Base-by-base conservation (phyloP, 495 filamentous ascomycete species). In the Tuber brumale region DNA sequence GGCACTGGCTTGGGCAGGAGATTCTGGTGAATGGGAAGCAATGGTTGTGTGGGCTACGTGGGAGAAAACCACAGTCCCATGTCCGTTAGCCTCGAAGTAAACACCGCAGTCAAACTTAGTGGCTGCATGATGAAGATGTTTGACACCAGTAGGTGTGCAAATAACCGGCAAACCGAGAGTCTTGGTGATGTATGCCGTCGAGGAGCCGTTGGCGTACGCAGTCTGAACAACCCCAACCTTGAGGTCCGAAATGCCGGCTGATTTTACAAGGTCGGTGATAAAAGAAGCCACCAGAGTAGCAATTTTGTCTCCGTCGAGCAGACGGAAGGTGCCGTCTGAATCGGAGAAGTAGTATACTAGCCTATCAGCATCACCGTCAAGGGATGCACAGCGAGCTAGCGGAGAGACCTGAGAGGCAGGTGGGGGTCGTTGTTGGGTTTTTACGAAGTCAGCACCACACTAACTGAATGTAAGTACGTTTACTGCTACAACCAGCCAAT, bases 61-160 rank as follows among this genome's bases (percentile, higher is more conserved):
- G 3, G 93, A 97, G 88, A 99, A 99, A 57, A 97, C 90, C 39
- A 98, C 93, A 39, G 95, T 99, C 73, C 95, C 95, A 84, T 99
- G 95, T 71, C 95, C 95, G 82, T 99, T 99, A 71, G 95, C 95
- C 85, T 99, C 95, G 81, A 99, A 99, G 85, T 99, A 99, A 73
- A 98, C 93, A 66, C 95, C 95, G 72, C 97, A 90, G 82, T 98
- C 96, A 80, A 93, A 96, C 37, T 91, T 91, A 73, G 92, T 88
- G 43, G 95, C 95, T 23, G 93, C 95, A 82, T 98, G 96, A 85
- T 99, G 95, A 61, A 99, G 91, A 83, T 97, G 91, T 87, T 99
- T 99, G 69, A 99, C 96, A 81, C 95, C 95, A 2, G 95, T 99
- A 69, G 93, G 89, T 19, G 95, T 98, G 88, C 93, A 97, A 74